These are phyloP conservation scores for Fusarium sp. DNA, from an alignment of 2,329 filamentous ascomycete genomes.

Conservation along the genomic window DNA sequence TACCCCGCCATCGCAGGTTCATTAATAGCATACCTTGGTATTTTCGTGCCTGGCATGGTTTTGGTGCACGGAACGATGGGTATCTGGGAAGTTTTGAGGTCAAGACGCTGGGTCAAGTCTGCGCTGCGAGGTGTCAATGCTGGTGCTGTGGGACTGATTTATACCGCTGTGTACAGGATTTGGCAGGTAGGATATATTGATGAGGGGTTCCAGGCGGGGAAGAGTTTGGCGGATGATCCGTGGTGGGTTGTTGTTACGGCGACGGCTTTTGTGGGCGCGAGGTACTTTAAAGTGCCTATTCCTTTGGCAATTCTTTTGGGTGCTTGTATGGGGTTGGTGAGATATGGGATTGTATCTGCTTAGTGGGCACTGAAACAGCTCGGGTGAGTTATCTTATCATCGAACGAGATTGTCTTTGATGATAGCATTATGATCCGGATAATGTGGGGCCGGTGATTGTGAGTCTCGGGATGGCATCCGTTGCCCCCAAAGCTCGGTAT, in stretches of 20 bases:
- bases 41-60: conserved; percentile 64
- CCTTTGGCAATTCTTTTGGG: conserved; percentile 7
- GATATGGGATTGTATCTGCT: conserved; percentile 6
- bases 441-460: neutral
- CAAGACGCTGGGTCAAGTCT: conserved; percentile 60
- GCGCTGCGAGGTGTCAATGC: conserved; percentile 69
- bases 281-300: conserved; percentile 2
- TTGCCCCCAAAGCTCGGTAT: neutral
- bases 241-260: conserved; percentile 74
- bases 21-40: conserved; percentile 63
- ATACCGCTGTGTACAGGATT: conserved; percentile 72
- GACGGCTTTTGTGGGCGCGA: conserved; percentile 34
- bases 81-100: conserved; percentile 65
- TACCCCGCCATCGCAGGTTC: conserved; percentile 59
- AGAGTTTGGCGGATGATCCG: conserved; percentile 67
- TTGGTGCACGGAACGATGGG: conserved; percentile 65
- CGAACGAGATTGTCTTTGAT: neutral
- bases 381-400: neutral
- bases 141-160: conserved; percentile 70
- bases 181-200: conserved; percentile 72
- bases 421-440: neutral
- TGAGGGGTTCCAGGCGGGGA: conserved; percentile 59
- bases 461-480: conserved; percentile 21
- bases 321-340: conserved; percentile 12
- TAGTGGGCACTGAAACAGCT: neutral